These are phyloP conservation scores for Dunaliella sp. DNA, from an alignment of 139 green algal species.

Conservation along the genomic window DNA sequence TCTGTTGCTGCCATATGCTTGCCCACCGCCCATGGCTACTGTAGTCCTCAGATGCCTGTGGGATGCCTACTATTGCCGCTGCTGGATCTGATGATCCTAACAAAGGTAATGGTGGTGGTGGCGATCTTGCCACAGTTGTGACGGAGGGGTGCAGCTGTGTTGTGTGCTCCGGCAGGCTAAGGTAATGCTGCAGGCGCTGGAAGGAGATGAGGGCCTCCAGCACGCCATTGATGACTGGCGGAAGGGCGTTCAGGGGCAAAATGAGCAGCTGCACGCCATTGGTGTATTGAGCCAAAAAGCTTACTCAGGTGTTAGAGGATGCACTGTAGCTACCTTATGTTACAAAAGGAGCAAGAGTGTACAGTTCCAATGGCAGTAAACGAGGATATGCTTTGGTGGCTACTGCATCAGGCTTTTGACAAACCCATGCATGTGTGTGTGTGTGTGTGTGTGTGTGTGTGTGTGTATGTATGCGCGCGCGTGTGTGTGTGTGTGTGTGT, in stretches of 20 bases:
- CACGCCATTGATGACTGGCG: slow-evolving; percentile 83
- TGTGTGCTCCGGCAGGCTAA: slow-evolving; percentile 17
- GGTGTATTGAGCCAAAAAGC: no score
- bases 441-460: no score
- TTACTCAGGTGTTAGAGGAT: no score
- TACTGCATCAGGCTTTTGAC: no score
- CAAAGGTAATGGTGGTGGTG: neutral
- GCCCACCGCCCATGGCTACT: neutral
- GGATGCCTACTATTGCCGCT: neutral
- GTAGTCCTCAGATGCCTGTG: neutral
- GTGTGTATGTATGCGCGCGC: no score
- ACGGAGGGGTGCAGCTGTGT: neutral
- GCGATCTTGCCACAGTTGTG: neutral
- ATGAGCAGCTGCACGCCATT: slow-evolving; percentile 28
- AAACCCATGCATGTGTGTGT: no score
- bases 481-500: no score
- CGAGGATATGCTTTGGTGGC: no score
- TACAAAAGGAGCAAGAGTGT: no score
- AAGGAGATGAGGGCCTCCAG: slow-evolving; percentile 77
- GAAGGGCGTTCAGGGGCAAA: slow-evolving; percentile 79
- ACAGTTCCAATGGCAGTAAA: no score
- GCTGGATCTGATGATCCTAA: slow-evolving; percentile 5
- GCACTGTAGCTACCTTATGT: no score
- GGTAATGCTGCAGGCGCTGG: slow-evolving; percentile 19
- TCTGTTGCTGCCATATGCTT: neutral